Evolutionary conservation across 2,329 filamentous ascomycete genomes (phyloP).

Genomic region (Rutstroemia sydowiana): DNA sequence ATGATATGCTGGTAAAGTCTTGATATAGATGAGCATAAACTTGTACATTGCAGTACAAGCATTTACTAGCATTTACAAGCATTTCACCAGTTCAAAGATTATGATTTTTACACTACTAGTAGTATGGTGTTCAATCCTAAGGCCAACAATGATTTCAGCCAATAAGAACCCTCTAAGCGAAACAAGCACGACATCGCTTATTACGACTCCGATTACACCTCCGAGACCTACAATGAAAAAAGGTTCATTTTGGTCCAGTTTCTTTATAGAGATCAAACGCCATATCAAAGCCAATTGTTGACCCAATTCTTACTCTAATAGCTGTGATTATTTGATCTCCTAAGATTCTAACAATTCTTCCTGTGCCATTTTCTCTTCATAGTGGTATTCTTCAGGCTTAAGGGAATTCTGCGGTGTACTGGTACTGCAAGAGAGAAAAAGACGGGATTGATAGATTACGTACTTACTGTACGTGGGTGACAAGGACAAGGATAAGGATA

Average conservation of each 20-base stretch:
- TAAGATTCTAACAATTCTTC: too few relatives aligned
- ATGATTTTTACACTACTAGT: too few relatives aligned
- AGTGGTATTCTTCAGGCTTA: too few relatives aligned
- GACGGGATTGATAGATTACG: not conserved
- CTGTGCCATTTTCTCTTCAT: too few relatives aligned
- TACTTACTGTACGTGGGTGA: not conserved
- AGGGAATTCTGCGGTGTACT: too few relatives aligned
- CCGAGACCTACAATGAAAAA: not conserved
- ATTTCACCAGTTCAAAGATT: too few relatives aligned
- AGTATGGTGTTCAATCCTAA: not conserved
- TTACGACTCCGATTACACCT: slow-evolving; percentile 2
- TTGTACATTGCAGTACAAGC: too few relatives aligned
- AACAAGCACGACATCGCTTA: slow-evolving; percentile 6
- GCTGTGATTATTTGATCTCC: too few relatives aligned
- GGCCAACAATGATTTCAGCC: not conserved
- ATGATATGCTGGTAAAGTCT: too few relatives aligned
- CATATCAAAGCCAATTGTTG: not conserved
- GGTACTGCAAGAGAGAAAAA: not conserved
- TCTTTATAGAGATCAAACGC: not conserved
- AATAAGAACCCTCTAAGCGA: not conserved
- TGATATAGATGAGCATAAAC: too few relatives aligned
- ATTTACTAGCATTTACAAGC: too few relatives aligned
- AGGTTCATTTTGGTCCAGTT: too few relatives aligned
- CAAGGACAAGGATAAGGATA: not conserved
- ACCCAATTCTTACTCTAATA: not conserved